Conservation (phyloP, 805 yeast genomes). For the Candida schatavii region DNA sequence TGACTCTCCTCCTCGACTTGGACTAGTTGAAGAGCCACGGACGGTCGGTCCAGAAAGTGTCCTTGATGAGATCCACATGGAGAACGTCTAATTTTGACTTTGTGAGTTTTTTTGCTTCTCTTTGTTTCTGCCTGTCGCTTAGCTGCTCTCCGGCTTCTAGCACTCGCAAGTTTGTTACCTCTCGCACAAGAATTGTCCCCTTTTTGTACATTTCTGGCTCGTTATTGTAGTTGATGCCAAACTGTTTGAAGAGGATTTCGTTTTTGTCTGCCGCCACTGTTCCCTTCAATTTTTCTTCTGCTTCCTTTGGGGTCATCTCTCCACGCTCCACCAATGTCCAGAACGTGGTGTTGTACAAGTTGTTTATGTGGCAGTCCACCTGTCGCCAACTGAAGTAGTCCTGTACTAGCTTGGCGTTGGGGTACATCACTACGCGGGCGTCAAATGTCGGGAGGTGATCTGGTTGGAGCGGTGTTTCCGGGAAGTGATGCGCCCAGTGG, state of each 20-base stretch:
- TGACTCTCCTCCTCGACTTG: too few relatives aligned
- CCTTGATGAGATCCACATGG: conserved; percentile 65
- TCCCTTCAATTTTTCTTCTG: conserved; percentile 74
- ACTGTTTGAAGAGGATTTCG: conserved; percentile 74
- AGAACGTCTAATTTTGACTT: conserved; percentile 44
- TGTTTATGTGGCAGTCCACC: conserved; percentile 94
- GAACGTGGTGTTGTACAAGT: conserved; percentile 87
- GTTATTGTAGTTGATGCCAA: conserved; percentile 85
- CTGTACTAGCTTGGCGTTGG: conserved; percentile 54
- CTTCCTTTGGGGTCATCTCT: conserved; percentile 69
- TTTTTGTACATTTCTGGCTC: conserved; percentile 87
- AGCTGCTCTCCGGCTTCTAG: conserved; percentile 8
- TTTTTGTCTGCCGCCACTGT: conserved; percentile 83
- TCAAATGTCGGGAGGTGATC: conserved; percentile 82
- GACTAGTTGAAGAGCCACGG: conserved; percentile 26
- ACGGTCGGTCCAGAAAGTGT: conserved; percentile 57
- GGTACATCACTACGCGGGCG: conserved; percentile 85
- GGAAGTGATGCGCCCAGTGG: conserved; percentile 63
- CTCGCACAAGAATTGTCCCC: conserved; percentile 67
- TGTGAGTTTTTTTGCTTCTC: conserved; percentile 46
- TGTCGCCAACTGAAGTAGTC: conserved; percentile 95
- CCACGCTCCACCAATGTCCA: conserved; percentile 80
- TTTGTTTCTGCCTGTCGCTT: conserved; percentile 44
- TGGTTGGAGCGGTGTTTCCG: conserved; percentile 44
- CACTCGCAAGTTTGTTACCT: conserved; percentile 23